A percentile compares a stretch with the other conserved stretches of the same genome.
phyloP scores from a whole-genome alignment of 257 asterid species.

The Nicotiana attenuata region DNA sequence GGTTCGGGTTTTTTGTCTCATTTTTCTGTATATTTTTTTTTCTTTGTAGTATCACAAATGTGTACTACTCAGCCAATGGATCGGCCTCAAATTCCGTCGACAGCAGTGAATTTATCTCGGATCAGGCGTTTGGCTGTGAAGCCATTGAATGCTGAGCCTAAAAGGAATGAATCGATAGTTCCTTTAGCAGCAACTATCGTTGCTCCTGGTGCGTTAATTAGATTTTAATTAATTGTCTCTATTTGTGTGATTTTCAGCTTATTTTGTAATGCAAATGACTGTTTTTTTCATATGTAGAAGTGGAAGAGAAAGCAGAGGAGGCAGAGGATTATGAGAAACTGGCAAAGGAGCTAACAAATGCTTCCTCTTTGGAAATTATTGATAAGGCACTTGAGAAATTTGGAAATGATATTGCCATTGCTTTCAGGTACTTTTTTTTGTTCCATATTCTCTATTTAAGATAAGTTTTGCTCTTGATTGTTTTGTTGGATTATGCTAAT shows the following conservation, averaged over 20 bases:
- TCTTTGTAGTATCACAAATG: constrained; percentile 27
- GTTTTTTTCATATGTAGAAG: constrained; percentile 14
- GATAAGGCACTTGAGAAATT: constrained; percentile 49
- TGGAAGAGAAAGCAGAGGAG: constrained; percentile 27
- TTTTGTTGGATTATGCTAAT: background rate
- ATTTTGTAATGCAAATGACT: background rate
- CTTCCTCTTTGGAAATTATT: constrained; percentile 57
- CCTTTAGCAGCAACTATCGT: constrained; percentile 35
- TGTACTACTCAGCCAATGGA: constrained; percentile 47
- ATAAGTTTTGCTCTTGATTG: no score
- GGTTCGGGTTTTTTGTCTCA: background rate
- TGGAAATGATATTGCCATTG: constrained; percentile 56
- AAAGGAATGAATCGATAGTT: constrained; percentile 24
- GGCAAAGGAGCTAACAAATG: constrained; percentile 37
- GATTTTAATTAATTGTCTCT: background rate
- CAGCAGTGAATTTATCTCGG: constrained; percentile 25
- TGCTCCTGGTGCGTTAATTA: constrained; percentile 37
- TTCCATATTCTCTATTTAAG: no score
- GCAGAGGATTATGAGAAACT: constrained; percentile 36
- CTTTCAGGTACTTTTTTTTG: constrained; percentile 54
- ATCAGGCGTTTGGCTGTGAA: constrained; percentile 32
- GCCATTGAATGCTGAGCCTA: constrained; percentile 57
- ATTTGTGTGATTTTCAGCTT: background rate
- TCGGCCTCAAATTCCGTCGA: constrained; percentile 25
- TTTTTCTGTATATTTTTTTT: background rate